Evolutionary conservation across 192 early-diverging fungal genomes (phyloP).

Genomic region (Geranomyces variabilis): DNA sequence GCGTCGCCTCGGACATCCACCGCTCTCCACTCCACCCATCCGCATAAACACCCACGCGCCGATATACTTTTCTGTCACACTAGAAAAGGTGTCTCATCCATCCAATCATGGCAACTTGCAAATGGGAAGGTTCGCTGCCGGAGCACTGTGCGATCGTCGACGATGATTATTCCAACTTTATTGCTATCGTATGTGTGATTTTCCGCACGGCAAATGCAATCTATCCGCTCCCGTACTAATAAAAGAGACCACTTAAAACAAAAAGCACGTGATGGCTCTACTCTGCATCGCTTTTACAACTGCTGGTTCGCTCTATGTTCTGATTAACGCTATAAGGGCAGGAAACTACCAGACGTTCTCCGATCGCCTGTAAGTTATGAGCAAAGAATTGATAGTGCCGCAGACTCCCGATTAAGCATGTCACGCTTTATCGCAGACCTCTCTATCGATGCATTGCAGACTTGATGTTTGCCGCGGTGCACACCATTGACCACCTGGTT

Average conservation of each 20-base stretch:
- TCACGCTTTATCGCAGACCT: constrained; percentile 4
- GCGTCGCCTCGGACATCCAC: no score
- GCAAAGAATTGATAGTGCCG: no score
- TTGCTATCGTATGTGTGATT: constrained; percentile 2
- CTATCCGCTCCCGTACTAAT: no score
- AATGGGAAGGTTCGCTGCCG: constrained; percentile 3
- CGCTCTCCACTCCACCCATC: no score
- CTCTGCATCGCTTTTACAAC: constrained; percentile 9
- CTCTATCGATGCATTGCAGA: constrained; percentile 18
- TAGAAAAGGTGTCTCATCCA: no score
- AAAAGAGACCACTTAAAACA: not conserved
- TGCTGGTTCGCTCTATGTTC: constrained; percentile 3
- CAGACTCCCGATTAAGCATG: not conserved
- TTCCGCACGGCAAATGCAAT: no score
- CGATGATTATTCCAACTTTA: constrained; percentile 12
- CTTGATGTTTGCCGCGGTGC: constrained; percentile 16
- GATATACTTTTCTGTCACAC: no score
- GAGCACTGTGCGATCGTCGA: constrained; percentile 16
- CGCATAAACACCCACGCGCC: no score
- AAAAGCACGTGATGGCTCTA: constrained; percentile 12
- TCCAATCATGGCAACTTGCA: not conserved
- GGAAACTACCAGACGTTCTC: constrained; percentile 6
- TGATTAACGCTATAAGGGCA: not conserved
- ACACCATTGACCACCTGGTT: constrained; percentile 12
- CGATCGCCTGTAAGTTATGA: constrained; percentile 22